Evolutionary conservation across 371 early-diverging fungal species (phyloP).

Genomic region (Gilbertella persicaria): DNA sequence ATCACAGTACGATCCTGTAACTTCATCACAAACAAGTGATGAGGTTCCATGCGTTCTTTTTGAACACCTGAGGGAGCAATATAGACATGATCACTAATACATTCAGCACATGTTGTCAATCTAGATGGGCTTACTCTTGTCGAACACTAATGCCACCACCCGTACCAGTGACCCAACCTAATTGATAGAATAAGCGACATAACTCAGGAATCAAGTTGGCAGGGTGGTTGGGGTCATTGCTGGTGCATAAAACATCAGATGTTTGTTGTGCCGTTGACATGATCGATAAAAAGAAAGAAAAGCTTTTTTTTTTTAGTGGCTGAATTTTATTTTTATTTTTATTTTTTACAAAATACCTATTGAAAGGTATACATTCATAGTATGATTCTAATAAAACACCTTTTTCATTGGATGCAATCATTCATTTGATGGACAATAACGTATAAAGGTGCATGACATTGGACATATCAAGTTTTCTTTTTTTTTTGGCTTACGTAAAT

Average conservation of each 20-base stretch:
- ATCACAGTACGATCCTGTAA: constrained; percentile 63
- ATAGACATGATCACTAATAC: constrained; percentile 69
- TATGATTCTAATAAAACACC: no score
- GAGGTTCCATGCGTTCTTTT: constrained; percentile 89
- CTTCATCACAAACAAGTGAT: constrained; percentile 84
- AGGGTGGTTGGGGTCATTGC: constrained; percentile 72
- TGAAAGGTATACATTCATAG: no score
- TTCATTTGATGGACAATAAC: no score
- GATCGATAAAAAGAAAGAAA: not conserved
- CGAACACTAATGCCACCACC: constrained; percentile 95
- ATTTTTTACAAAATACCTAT: no score
- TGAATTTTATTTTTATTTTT: no score
- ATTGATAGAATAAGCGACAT: constrained; percentile 84
- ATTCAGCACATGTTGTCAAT: not conserved
- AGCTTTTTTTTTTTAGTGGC: no score
- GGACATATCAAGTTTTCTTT: no score
- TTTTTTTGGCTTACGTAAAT: no score
- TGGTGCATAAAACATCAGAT: constrained; percentile 53
- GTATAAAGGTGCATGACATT: no score
- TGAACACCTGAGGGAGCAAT: constrained; percentile 96
- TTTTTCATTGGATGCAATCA: no score
- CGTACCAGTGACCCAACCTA: constrained; percentile 97
- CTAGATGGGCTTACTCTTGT: constrained; percentile 68
- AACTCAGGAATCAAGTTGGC: constrained; percentile 94
- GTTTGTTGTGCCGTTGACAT: constrained; percentile 8